Conservation (phyloP, 1,139 yeast genomes). For the Yamadazyma diospyri region DNA sequence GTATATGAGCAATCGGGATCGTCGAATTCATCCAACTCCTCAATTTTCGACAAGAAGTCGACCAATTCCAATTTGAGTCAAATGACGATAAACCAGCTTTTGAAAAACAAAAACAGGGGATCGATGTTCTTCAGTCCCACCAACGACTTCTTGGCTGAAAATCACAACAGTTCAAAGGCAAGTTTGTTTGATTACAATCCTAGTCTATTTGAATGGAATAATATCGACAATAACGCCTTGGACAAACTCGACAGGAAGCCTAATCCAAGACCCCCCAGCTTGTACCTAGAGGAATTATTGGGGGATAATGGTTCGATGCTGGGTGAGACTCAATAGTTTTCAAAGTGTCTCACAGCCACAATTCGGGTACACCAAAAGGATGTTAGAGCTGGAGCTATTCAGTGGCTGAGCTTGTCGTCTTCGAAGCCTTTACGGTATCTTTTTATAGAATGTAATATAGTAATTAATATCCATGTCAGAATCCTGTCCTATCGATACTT, state of each 20-base stretch:
- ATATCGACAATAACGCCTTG: slow-evolving; percentile 1
- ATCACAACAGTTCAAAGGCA: not conserved
- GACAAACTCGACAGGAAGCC: slow-evolving; percentile 1
- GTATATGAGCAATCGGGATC: slow-evolving; percentile 5
- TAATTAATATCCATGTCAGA: too few species aligned
- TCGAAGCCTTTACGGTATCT: too few species aligned
- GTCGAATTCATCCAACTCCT: slow-evolving; percentile 17
- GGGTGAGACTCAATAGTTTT: not conserved
- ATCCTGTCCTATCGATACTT: too few species aligned
- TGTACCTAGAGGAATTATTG: slow-evolving; percentile 27
- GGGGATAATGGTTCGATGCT: too few species aligned
- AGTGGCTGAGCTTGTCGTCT: too few species aligned
- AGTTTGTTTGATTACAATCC: slow-evolving; percentile 58
- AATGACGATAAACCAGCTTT: slow-evolving; percentile 16
- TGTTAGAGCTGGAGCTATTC: too few species aligned
- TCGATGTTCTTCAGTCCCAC: slow-evolving; percentile 38
- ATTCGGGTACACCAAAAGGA: not conserved
- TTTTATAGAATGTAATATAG: slow-evolving; percentile 1
- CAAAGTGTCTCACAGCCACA: not conserved
- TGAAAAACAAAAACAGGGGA: slow-evolving; percentile 23
- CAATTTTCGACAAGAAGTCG: slow-evolving; percentile 16
- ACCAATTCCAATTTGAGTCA: slow-evolving; percentile 12
- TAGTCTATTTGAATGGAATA: slow-evolving; percentile 67
- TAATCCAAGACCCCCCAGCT: slow-evolving; percentile 28
- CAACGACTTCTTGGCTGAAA: slow-evolving; percentile 8